Conservation (phyloP, 371 early-diverging fungal genomes). For the Mucor saturninus region DNA sequence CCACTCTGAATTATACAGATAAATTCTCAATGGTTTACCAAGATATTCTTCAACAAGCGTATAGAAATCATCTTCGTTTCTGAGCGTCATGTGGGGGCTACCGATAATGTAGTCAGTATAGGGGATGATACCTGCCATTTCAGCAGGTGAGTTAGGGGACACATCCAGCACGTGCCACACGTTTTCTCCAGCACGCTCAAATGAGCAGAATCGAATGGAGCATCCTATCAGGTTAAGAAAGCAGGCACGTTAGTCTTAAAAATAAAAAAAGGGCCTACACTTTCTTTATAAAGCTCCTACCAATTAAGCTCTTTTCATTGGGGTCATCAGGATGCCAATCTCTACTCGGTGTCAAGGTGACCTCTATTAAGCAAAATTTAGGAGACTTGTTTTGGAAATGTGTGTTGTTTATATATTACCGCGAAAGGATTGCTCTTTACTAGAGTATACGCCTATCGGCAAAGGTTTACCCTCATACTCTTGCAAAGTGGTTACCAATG, state of each 20-base stretch:
- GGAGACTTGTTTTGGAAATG: neutral
- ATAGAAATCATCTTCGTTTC: constrained; percentile 68
- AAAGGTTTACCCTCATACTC: constrained; percentile 61
- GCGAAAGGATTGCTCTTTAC: constrained; percentile 67
- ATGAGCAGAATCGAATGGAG: constrained; percentile 76
- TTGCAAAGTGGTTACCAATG: constrained; percentile 52
- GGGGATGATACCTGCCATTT: constrained; percentile 67
- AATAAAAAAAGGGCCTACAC: neutral
- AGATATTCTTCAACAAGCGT: constrained; percentile 58
- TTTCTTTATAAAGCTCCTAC: constrained; percentile 20
- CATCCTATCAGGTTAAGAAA: constrained; percentile 51
- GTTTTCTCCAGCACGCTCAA: constrained; percentile 68
- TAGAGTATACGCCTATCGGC: constrained; percentile 68
- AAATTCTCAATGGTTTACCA: constrained; percentile 62
- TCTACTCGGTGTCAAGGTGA: constrained; percentile 58
- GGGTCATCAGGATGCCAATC: constrained; percentile 54
- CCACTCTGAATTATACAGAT: constrained; percentile 67
- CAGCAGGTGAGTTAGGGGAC: constrained; percentile 67
- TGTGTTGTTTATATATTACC: constrained; percentile 35
- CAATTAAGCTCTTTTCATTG: constrained; percentile 50
- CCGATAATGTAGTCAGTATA: constrained; percentile 73
- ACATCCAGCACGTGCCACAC: constrained; percentile 79
- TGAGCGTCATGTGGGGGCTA: constrained; percentile 58
- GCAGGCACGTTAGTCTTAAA: neutral
- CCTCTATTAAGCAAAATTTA: constrained; percentile 35